A percentile compares a stretch with the other conserved stretches of the same genome.
Conservation (phyloP, 1,139 yeast genomes). For the Scheffersomyces illinoinensis region DNA sequence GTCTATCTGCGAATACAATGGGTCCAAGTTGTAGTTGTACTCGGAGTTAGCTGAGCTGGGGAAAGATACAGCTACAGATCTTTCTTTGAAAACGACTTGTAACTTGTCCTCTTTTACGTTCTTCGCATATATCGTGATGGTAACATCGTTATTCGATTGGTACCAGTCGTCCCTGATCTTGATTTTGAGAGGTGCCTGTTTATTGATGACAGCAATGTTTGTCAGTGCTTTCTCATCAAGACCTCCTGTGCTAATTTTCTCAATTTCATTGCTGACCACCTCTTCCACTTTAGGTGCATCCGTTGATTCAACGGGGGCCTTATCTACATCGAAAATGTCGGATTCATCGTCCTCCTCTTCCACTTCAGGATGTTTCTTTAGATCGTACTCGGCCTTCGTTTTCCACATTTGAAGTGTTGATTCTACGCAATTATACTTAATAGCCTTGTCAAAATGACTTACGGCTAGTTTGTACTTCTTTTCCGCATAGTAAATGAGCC, state of each 20-base stretch:
- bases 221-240: slow-evolving; percentile 21
- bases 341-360: slow-evolving; percentile 7
- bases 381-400: slow-evolving; percentile 41
- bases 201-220: slow-evolving; percentile 33
- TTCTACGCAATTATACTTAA: slow-evolving; percentile 47
- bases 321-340: background rate
- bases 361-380: slow-evolving; percentile 20
- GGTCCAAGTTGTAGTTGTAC: slow-evolving; percentile 51
- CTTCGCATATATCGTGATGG: slow-evolving; percentile 73
- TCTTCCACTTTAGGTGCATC: slow-evolving; percentile 3
- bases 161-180: slow-evolving; percentile 78
- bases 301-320: slow-evolving; percentile 6
- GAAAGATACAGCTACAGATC: slow-evolving; percentile 40
- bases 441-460: slow-evolving; percentile 50
- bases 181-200: slow-evolving; percentile 41
- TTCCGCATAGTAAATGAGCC: slow-evolving; percentile 47
- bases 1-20: slow-evolving; percentile 53
- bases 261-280: background rate
- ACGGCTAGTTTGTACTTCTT: slow-evolving; percentile 51
- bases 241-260: background rate
- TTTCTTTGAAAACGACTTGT: slow-evolving; percentile 32
- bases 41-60: slow-evolving; percentile 49
- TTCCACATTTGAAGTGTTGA: slow-evolving; percentile 54
- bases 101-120: slow-evolving; percentile 52
- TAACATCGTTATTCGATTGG: slow-evolving; percentile 58